Evolutionary conservation across 768 basidiomycete genomes (phyloP).

Genomic region (Aureoboletus auriporus): DNA sequence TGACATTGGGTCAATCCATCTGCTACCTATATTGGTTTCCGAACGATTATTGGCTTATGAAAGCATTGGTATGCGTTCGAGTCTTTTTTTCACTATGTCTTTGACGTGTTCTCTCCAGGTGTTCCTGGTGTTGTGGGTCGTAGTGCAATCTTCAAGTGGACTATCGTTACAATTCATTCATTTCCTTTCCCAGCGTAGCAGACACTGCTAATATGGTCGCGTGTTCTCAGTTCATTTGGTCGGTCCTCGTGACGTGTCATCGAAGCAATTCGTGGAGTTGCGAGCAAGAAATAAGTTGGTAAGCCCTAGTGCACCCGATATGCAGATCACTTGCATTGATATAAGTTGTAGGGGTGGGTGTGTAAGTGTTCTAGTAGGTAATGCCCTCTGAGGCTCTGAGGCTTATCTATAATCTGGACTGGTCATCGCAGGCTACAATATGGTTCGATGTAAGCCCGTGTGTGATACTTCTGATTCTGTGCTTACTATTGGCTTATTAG

Average conservation of each 20-base stretch:
- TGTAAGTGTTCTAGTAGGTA: slow-evolving; percentile 1
- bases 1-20: slow-evolving; percentile 8
- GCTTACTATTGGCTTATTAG: slow-evolving; percentile 1
- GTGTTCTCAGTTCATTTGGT: background rate
- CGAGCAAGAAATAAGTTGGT: background rate
- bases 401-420: background rate
- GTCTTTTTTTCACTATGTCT: background rate
- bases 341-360: background rate
- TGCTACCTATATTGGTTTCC: slow-evolving; percentile 12
- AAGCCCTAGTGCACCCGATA: background rate
- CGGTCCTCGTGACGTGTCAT: slow-evolving; percentile 1
- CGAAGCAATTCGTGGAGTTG: background rate
- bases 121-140: background rate
- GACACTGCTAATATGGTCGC: slow-evolving; percentile 6
- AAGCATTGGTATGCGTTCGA: slow-evolving; percentile 1
- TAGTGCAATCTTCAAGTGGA: background rate
- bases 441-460: slow-evolving; percentile 1
- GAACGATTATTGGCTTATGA: background rate
- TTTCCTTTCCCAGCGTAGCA: background rate
- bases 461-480: background rate
- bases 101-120: slow-evolving; percentile 3
- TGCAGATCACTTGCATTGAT: background rate
- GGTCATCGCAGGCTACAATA: background rate
- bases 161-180: background rate
- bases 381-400: background rate